Evolutionary conservation across 2,329 filamentous ascomycete genomes (phyloP).

Genomic region (Ceratocystis variospora): DNA sequence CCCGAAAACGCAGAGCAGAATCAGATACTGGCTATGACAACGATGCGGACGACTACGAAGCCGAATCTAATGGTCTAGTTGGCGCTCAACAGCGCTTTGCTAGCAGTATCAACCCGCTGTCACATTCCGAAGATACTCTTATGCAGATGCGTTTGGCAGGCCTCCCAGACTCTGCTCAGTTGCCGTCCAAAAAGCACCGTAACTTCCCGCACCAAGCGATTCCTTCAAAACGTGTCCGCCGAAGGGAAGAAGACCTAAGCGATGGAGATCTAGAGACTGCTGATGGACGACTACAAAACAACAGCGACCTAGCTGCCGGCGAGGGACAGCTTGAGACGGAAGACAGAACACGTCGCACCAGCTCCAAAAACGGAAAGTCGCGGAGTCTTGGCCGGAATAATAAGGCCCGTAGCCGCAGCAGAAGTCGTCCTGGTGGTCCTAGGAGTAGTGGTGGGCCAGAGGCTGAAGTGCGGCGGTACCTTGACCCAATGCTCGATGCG

Average conservation of each 20-base stretch:
- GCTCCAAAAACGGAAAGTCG: not conserved
- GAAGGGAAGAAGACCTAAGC: not conserved
- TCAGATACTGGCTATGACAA: slow-evolving; percentile 4
- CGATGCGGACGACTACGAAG: not conserved
- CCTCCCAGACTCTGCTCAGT: slow-evolving; percentile 30
- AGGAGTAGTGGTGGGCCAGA: slow-evolving; percentile 5
- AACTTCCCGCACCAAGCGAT: slow-evolving; percentile 34
- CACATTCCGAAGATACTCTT: slow-evolving; percentile 35
- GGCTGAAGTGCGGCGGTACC: slow-evolving; percentile 12
- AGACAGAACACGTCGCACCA: not conserved
- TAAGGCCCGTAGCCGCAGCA: not conserved
- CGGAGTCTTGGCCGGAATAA: not conserved
- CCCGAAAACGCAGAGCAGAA: slow-evolving; percentile 12
- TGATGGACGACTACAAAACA: not conserved
- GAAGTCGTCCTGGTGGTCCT: not conserved
- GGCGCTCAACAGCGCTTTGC: slow-evolving; percentile 12
- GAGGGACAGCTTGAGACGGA: not conserved
- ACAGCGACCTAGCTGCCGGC: not conserved
- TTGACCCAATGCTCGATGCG: slow-evolving; percentile 16
- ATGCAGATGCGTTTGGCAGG: slow-evolving; percentile 37
- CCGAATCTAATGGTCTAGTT: not conserved
- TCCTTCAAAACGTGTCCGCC: not conserved
- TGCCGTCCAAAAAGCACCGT: slow-evolving; percentile 29
- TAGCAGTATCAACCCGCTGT: slow-evolving; percentile 35
- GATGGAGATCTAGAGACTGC: not conserved